Conservation (phyloP, 2,329 filamentous ascomycete species). For the Trichoderma sp. region DNA sequence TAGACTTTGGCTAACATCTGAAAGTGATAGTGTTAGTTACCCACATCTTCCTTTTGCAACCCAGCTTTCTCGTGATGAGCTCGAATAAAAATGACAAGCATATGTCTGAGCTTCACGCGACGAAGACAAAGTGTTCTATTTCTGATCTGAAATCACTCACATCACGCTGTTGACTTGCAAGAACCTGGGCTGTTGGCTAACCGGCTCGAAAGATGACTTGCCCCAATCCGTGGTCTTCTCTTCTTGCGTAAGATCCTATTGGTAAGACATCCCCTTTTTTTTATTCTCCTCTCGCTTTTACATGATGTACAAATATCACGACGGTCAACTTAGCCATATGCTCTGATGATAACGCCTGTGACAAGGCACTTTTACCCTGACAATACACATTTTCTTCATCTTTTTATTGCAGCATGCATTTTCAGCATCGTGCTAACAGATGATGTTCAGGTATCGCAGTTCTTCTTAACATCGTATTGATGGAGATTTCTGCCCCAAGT, state of each 20-base stretch:
- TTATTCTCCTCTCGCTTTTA: constrained; percentile 20
- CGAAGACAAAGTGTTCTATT: constrained; percentile 43
- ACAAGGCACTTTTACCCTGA: constrained; percentile 42
- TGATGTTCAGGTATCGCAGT: background rate
- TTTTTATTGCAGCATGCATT: background rate
- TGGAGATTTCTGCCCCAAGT: background rate
- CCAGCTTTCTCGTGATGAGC: constrained; percentile 67
- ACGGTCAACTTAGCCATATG: constrained; percentile 52
- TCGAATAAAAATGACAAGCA: constrained; percentile 90
- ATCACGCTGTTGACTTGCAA: constrained; percentile 23
- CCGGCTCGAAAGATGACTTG: constrained; percentile 14
- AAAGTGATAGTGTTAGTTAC: constrained; percentile 29
- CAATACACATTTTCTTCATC: background rate
- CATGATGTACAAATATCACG: constrained; percentile 50
- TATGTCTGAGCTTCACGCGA: constrained; percentile 80
- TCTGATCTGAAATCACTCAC: constrained; percentile 32
- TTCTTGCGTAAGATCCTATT: background rate
- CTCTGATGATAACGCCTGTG: constrained; percentile 50
- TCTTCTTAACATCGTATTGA: background rate
- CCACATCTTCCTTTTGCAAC: constrained; percentile 20
- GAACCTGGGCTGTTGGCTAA: constrained; percentile 28
- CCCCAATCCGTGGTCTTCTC: background rate
- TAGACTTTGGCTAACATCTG: constrained; percentile 27
- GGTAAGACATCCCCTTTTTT: constrained; percentile 32
- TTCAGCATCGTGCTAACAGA: constrained; percentile 7